Evolutionary conservation across 768 basidiomycete genomes (phyloP), one percentile per base, ranked within the genome.

Genomic region (Rhodotorula babjevae): DNA sequence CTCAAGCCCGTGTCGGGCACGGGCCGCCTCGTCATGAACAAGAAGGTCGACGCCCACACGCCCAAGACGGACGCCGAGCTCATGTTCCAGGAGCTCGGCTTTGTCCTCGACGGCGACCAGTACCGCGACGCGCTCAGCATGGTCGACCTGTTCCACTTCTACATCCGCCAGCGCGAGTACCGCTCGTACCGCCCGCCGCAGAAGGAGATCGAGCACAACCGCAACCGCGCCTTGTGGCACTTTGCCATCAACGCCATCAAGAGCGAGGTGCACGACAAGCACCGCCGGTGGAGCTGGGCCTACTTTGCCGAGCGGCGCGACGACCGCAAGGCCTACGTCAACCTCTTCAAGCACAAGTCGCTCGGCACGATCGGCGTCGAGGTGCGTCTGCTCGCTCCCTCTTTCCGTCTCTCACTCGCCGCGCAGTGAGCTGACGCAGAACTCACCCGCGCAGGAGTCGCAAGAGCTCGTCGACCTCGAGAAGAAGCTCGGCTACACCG

Each of bases 121-220:
- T 99, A 97, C 80, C 87, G 92, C 64, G 93, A 98, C 80, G 87
- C 86, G 33, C 92, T 98, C 69, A 94, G 91, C 31, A 85, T 98
- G 58, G 84, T 93, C 71, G 94, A 98, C 80, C 93, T 97, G 86
- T 96, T 95, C 81, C 95, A 98, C 80, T 89, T 97, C 71, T 96
- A 95, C 81, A 85, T 89, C 59, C 87, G 96, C 65, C 88, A 88
- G 70, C 62, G 67, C 25, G 80, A 93, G 89, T 98, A 98, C 82
- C 89, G 87, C 71, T 89, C 87, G 81, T 92, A 87, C 81, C 87
- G 89, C 47, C 91, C 92, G 4, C 79, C 83, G 58, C 85, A 86
- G n/a, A 82, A 84, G 29, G 87, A 88, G 59, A 85, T 90, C 68
- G 78, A 82, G 31, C 79, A 81, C 49, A 91, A 89, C 79, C 82